Percentiles rank a stretch among this genome's conserved stretches.
Conservation (phyloP, 805 yeast species). For the Kuraishia ogatae region DNA sequence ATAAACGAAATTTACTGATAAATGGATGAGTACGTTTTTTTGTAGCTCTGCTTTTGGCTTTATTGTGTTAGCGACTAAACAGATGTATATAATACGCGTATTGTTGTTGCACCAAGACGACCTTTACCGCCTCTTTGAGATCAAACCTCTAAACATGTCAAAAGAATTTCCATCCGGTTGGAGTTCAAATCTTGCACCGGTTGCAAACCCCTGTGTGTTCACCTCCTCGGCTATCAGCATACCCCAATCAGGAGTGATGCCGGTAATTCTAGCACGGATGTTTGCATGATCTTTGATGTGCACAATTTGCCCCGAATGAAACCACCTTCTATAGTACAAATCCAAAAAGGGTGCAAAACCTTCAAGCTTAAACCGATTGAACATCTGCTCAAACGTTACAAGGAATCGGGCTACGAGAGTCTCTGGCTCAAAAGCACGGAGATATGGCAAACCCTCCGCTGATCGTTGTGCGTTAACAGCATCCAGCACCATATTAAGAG, state of each 20-base stretch:
- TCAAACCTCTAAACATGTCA: constrained; percentile 86
- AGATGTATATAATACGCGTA: no score
- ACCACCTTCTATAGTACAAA: constrained; percentile 76
- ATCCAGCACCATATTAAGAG: constrained; percentile 63
- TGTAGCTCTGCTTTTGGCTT: no score
- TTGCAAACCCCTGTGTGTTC: constrained; percentile 31
- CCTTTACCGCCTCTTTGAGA: constrained; percentile 42
- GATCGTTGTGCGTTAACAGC: constrained; percentile 47
- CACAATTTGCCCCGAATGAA: constrained; percentile 71
- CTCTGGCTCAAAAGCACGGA: constrained; percentile 28
- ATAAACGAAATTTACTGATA: constrained; percentile 3
- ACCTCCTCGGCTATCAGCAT: constrained; percentile 69
- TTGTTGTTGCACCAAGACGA: no score
- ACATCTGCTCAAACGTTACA: constrained; percentile 55
- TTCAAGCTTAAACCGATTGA: constrained; percentile 42
- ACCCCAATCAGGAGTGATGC: constrained; percentile 83
- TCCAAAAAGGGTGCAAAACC: constrained; percentile 68
- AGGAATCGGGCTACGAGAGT: constrained; percentile 59
- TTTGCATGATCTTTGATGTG: constrained; percentile 37
- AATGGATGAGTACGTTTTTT: no score
- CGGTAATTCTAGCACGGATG: constrained; percentile 56
- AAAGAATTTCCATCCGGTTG: constrained; percentile 98
- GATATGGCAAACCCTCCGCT: constrained; percentile 23
- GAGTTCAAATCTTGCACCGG: constrained; percentile 54
- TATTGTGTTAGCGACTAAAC: no score